Evolutionary conservation across 176 grass and related monocot genomes (phyloP).

Genomic region (Aegilops sharonensis): DNA sequence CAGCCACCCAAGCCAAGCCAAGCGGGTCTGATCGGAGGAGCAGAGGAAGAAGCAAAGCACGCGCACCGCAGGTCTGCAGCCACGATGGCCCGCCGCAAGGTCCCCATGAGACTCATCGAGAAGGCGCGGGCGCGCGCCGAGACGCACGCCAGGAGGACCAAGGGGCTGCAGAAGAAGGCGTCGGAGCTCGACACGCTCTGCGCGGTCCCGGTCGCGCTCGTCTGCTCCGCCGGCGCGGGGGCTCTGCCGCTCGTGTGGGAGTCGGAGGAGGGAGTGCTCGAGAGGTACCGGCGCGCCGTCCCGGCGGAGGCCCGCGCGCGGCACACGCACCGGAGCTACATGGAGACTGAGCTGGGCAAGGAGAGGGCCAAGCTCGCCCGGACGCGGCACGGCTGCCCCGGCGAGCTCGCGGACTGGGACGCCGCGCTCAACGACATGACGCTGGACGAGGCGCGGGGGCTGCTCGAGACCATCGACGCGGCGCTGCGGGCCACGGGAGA

Average conservation of each 20-base stretch:
- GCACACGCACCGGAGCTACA: constrained; percentile 10
- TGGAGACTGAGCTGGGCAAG: not conserved
- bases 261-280: constrained; percentile 28
- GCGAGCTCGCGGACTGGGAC: constrained; percentile 14
- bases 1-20: not conserved
- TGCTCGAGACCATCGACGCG: constrained; percentile 16
- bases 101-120: not conserved
- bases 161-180: constrained; percentile 12
- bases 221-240: not conserved
- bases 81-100: not conserved
- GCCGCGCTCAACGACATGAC: constrained; percentile 3
- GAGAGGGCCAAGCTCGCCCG: constrained; percentile 29
- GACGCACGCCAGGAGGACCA: not conserved
- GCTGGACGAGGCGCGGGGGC: not conserved
- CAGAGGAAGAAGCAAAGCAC: not conserved
- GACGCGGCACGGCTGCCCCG: not conserved
- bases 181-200: constrained; percentile 19
- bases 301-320: not conserved
- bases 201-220: constrained; percentile 24
- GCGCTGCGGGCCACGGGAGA: not conserved
- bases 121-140: not conserved
- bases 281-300: constrained; percentile 15
- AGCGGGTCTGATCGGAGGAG: not conserved
- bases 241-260: constrained; percentile 12
- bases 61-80: not conserved